These are phyloP conservation scores for Blastobotrys capitulatus DNA, from an alignment of 1,139 yeast species.

Conservation along the genomic window DNA sequence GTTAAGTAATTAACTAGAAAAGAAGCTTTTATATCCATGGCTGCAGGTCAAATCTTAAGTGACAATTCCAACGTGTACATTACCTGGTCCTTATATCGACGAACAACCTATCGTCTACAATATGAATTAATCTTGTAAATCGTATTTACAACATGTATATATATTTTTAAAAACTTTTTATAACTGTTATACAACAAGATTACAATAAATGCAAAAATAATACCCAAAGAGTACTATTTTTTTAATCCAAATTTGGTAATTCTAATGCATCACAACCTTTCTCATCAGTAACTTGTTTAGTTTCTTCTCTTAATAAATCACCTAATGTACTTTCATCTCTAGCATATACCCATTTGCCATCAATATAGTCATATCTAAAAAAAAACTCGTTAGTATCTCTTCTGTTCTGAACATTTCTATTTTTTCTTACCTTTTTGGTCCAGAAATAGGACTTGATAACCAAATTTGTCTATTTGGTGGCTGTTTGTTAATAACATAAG, in stretches of 20 bases:
- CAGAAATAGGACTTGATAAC: slow-evolving; percentile 89
- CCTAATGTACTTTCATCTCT: slow-evolving; percentile 37
- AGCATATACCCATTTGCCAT: slow-evolving; percentile 36
- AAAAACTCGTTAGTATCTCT: not conserved
- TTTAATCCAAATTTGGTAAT: slow-evolving; percentile 11
- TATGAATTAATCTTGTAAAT: too few relatives aligned
- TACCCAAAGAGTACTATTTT: too few relatives aligned
- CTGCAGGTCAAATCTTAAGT: too few relatives aligned
- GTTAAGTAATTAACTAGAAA: too few relatives aligned
- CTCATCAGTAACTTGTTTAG: slow-evolving; percentile 24
- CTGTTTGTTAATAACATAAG: slow-evolving; percentile 86
- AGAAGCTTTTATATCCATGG: too few relatives aligned
- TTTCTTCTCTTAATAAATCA: slow-evolving; percentile 33
- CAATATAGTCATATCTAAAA: slow-evolving; percentile 31
- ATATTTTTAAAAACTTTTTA: too few relatives aligned
- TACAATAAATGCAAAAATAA: too few relatives aligned
- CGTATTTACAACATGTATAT: too few relatives aligned
- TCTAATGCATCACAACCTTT: slow-evolving; percentile 15
- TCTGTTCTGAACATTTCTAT: not conserved
- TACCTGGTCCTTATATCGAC: too few relatives aligned
- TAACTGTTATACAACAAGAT: too few relatives aligned
- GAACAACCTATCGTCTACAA: too few relatives aligned
- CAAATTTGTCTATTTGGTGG: slow-evolving; percentile 93
- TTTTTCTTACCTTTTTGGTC: slow-evolving; percentile 58
- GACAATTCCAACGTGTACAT: too few relatives aligned